These are phyloP conservation scores for Venturia effusa DNA, from an alignment of 2,329 filamentous ascomycete species.

Conservation along the genomic window DNA sequence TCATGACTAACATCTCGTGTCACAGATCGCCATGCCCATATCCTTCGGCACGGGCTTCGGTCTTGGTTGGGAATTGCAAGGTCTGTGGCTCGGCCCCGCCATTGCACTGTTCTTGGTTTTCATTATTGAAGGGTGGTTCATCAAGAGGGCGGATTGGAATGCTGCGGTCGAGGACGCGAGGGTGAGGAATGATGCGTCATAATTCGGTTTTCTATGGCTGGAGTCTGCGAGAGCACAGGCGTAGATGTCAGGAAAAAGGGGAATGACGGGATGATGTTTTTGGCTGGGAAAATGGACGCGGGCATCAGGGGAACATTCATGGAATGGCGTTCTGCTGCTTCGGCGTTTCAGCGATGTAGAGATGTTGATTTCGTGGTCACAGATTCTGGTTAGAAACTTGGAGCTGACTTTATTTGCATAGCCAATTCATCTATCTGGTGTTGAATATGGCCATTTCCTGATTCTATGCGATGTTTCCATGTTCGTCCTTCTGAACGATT, in stretches of 20 bases:
- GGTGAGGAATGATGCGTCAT: constrained; percentile 36
- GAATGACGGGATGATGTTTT: neutral
- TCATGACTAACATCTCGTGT: neutral
- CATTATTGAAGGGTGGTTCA: constrained; percentile 30
- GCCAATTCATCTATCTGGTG: neutral
- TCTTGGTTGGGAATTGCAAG: constrained; percentile 63
- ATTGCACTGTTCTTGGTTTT: constrained; percentile 11
- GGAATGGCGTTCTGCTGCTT: no score
- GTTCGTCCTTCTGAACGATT: neutral
- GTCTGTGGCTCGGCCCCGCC: constrained; percentile 71
- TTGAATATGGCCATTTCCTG: neutral
- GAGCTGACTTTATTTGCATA: neutral
- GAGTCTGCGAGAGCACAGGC: no score
- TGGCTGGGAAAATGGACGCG: neutral
- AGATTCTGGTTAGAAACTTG: neutral
- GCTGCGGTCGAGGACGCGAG: constrained; percentile 50
- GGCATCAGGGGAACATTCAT: no score
- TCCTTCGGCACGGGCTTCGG: constrained; percentile 71
- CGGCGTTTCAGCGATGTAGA: neutral
- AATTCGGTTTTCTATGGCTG: neutral
- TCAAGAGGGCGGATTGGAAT: constrained; percentile 45
- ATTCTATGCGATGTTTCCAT: neutral
- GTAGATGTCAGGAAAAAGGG: neutral
- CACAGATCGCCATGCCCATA: constrained; percentile 63
- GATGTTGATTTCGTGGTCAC: neutral